phyloP scores from a whole-genome alignment of 2,329 filamentous ascomycete species.

The Ophiostoma montium region DNA sequence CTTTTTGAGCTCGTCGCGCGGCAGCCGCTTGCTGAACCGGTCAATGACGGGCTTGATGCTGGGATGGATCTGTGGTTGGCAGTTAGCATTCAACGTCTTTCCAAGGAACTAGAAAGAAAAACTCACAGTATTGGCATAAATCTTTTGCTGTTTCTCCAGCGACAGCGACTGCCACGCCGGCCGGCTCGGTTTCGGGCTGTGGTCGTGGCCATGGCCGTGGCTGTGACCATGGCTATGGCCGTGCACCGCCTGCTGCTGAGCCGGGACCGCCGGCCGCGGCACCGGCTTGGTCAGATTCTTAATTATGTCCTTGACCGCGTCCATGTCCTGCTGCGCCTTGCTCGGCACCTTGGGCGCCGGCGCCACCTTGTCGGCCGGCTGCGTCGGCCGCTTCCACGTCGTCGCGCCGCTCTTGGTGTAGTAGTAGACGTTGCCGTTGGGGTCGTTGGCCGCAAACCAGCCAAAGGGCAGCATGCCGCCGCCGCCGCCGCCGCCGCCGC shows the following conservation, averaged over 20 bases:
- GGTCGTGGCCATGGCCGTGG: slow-evolving; percentile 32
- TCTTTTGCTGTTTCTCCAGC: slow-evolving; percentile 80
- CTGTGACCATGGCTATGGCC: slow-evolving; percentile 38
- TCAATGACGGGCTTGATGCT: slow-evolving; percentile 75
- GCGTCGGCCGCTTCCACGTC: slow-evolving; percentile 67
- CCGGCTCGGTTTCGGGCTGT: slow-evolving; percentile 50
- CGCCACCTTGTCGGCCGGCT: slow-evolving; percentile 40
- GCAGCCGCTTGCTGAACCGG: slow-evolving; percentile 75
- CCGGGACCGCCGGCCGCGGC: slow-evolving; percentile 41
- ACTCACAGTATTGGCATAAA: slow-evolving; percentile 84
- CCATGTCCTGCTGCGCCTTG: slow-evolving; percentile 47
- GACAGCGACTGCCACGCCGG: slow-evolving; percentile 46
- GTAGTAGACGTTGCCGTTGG: slow-evolving; percentile 65
- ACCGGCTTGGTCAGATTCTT: slow-evolving; percentile 66
- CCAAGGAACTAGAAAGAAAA: too few relatives aligned
- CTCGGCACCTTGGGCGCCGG: slow-evolving; percentile 51
- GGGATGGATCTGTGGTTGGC: slow-evolving; percentile 59
- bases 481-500: too few relatives aligned
- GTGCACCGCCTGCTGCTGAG: too few relatives aligned
- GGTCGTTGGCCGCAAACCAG: slow-evolving; percentile 67
- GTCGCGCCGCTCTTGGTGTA: slow-evolving; percentile 67
- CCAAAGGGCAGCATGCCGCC: slow-evolving; percentile 50
- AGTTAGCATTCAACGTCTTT: too few relatives aligned
- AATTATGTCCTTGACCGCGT: slow-evolving; percentile 71
- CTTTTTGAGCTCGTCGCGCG: slow-evolving; percentile 58